Percentiles rank a stretch among this genome's conserved stretches.
Conservation (phyloP, 768 basidiomycete species). For the Hemileccinum rubropunctum region DNA sequence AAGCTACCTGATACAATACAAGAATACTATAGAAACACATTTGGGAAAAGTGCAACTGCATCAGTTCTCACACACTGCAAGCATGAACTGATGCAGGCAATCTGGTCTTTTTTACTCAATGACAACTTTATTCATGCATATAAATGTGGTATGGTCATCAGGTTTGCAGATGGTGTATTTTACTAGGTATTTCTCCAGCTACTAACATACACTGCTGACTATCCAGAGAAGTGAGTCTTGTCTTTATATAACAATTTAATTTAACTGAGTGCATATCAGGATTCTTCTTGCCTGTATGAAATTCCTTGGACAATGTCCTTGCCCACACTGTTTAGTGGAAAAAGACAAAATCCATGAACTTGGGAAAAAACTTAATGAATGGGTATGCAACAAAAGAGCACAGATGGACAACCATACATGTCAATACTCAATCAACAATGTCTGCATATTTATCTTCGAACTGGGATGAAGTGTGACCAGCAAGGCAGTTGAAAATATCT, state of each 20-base stretch:
- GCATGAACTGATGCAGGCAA: no score
- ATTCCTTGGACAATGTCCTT: slow-evolving; percentile 18
- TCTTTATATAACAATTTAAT: no score
- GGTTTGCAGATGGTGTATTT: no score
- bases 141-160: no score
- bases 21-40: not conserved
- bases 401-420: no score
- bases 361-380: not conserved
- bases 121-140: no score
- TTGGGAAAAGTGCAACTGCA: not conserved
- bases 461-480: not conserved
- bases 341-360: not conserved
- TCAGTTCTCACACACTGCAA: slow-evolving; percentile 10
- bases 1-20: not conserved
- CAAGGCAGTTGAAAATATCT: not conserved
- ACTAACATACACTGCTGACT: no score
- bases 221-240: no score
- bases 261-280: no score
- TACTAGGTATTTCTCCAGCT: no score
- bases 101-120: no score
- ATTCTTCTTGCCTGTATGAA: slow-evolving; percentile 18
- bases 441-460: slow-evolving; percentile 34
- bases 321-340: slow-evolving; percentile 19
- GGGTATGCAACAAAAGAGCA: no score
- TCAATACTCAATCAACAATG: slow-evolving; percentile 31